Conservation (phyloP, 164 flowering plant species). For the Dillenia suffruticosa region DNA sequence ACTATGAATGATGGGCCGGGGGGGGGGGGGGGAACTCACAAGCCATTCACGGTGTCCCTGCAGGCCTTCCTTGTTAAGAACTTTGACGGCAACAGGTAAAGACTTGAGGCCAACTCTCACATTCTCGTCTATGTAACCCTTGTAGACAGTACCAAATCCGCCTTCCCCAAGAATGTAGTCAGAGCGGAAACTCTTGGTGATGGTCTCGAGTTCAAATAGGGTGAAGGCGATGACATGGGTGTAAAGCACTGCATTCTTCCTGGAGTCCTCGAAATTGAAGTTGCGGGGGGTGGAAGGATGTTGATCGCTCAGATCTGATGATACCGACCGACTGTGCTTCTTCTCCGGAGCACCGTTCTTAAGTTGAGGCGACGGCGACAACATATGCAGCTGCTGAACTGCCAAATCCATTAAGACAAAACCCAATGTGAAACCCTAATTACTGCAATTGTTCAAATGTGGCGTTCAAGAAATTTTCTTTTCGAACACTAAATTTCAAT, state of each 20-base stretch:
- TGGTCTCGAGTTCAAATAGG: conserved; percentile 86
- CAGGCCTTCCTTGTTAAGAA: conserved; percentile 95
- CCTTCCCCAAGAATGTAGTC: conserved; percentile 97
- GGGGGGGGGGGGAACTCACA: conserved; percentile 35
- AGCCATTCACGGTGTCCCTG: conserved; percentile 99
- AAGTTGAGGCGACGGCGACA: conserved; percentile 21
- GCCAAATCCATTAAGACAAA: conserved; percentile 9
- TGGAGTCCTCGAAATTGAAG: conserved; percentile 44
- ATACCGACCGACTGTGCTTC: conserved; percentile 57
- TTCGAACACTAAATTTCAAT: too few relatives aligned
- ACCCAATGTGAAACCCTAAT: conserved; percentile 7
- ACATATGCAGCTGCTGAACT: conserved; percentile 63
- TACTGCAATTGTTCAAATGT: neutral
- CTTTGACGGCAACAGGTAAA: conserved; percentile 95
- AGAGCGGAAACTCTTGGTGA: conserved; percentile 93
- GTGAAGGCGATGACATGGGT: conserved; percentile 85
- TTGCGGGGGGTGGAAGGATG: conserved; percentile 42
- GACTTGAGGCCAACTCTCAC: conserved; percentile 94
- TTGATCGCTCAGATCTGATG: conserved; percentile 83
- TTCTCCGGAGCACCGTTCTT: conserved; percentile 35
- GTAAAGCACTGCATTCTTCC: conserved; percentile 61
- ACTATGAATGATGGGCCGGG: neutral
- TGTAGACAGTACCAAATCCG: conserved; percentile 95
- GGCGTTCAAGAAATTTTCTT: too few relatives aligned
- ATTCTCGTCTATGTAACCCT: conserved; percentile 97